Conservation (phyloP, 139 green algal species). For the Chara braunii region DNA sequence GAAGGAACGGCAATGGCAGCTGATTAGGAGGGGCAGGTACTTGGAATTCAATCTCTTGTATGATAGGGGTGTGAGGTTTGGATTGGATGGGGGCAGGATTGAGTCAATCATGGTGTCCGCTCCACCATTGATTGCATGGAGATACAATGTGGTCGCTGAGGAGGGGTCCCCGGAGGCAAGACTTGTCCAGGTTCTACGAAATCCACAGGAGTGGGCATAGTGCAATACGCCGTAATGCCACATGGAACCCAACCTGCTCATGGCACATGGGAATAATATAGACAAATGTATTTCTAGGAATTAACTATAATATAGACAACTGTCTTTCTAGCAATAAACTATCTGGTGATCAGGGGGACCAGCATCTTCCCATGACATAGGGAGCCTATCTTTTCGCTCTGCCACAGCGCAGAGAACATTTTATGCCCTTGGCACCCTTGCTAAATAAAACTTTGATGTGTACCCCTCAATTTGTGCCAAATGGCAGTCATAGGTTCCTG, state of each 20-base stretch:
- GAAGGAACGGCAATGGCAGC: slow-evolving; percentile 80
- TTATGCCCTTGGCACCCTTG: no score
- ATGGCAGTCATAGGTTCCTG: no score
- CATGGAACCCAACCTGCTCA: not conserved
- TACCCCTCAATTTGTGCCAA: no score
- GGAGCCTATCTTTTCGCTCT: no score
- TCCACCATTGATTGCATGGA: slow-evolving; percentile 37
- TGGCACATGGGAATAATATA: not conserved
- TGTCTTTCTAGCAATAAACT: no score
- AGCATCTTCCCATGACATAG: no score
- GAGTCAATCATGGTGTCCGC: slow-evolving; percentile 92
- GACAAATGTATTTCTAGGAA: not conserved
- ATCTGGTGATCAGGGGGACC: no score
- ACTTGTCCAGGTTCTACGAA: slow-evolving; percentile 17
- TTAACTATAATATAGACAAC: no score
- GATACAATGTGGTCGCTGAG: slow-evolving; percentile 22
- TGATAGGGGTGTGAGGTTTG: slow-evolving; percentile 75
- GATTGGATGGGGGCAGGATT: slow-evolving; percentile 65
- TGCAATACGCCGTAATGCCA: not conserved
- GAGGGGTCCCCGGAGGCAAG: slow-evolving; percentile 16
- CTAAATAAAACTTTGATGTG: no score
- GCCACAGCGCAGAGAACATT: no score
- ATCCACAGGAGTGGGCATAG: not conserved
- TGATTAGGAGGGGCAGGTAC: slow-evolving; percentile 75
- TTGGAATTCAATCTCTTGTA: slow-evolving; percentile 98